Base-by-base conservation (phyloP, 768 basidiomycete genomes). In the Lentinula guzmanii region DNA sequence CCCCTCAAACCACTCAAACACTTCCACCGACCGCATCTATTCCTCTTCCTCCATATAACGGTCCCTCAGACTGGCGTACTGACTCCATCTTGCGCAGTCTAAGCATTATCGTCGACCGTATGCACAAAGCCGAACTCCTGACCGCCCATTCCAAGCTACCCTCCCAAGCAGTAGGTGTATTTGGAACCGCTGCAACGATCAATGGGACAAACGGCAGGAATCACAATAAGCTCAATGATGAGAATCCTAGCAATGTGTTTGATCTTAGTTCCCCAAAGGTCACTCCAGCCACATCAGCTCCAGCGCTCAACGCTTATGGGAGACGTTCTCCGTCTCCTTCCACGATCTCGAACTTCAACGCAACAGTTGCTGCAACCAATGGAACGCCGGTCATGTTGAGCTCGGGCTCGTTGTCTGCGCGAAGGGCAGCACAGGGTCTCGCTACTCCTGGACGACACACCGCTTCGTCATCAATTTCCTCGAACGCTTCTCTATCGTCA, bases 31-130 rank as follows among this genome's bases (percentile, higher is more conserved):
- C 51, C 2, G 33, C 51, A 13, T 56, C 48, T 34, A 54, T 58
- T 18, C 79, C 82, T 18, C 65, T 75, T 56, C 82, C 83, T 54
- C 73, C 75, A 48, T 84, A 83, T 70, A 50, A 63, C 61, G 85
- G 85, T 3, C 82, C 80, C 5, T 50, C 71, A 43, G 78, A 83
- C 69, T 80, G 80, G 79, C 78, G 82, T 65, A 85, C 79, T 11
- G 80, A 84, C 57, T 70, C 75, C 62, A 82, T 85, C 63, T 67
- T 81, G 34, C 76, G 79, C 54, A 81, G 80, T 15, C 74, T 85
- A 61, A 69, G 70, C 28, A 73, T 72, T 33, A 71, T 85, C 61
- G 77, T 78, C 1, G 71, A 76, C 37, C 75, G 82, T 63, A 79
- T 82, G 77, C 74, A 78, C 60, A 77, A 75, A 34, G 80, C 84